A percentile compares a stretch with the other conserved stretches of the same genome.
These are phyloP conservation scores for Cadophora sp. DNA, from an alignment of 2,329 filamentous ascomycete genomes.

Conservation along the genomic window DNA sequence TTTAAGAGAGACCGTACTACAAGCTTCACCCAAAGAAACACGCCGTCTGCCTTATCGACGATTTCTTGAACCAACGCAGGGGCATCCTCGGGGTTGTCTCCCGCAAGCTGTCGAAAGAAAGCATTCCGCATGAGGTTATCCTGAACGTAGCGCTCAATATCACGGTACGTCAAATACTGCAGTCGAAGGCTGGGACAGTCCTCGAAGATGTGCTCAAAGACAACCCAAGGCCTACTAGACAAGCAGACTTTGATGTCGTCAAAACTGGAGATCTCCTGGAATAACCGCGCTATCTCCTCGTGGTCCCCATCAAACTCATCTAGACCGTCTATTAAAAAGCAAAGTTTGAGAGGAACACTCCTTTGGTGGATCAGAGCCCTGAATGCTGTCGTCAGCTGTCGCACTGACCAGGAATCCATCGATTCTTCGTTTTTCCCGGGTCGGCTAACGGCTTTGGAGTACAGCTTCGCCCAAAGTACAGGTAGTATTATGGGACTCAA, in stretches of 20 bases:
- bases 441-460: not conserved
- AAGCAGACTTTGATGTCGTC: not conserved
- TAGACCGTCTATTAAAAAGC: not conserved
- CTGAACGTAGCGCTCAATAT: not conserved
- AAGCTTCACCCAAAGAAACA: not conserved
- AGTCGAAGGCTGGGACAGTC: not conserved
- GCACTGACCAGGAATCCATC: not conserved
- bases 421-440: not conserved
- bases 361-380: not conserved
- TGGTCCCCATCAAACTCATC: not conserved
- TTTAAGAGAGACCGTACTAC: not conserved
- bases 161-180: not conserved
- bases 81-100: too few species aligned
- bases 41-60: not conserved
- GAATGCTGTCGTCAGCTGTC: too few species aligned
- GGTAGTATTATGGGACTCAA: not conserved
- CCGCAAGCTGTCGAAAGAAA: too few species aligned
- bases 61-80: too few species aligned
- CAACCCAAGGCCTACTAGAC: not conserved
- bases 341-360: not conserved
- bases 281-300: not conserved
- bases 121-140: too few species aligned
- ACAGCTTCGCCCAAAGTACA: not conserved
- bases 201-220: not conserved
- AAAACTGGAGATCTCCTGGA: not conserved